phyloP scores from a whole-genome alignment of 2,329 filamentous ascomycete species.

The Claviceps spartinae region DNA sequence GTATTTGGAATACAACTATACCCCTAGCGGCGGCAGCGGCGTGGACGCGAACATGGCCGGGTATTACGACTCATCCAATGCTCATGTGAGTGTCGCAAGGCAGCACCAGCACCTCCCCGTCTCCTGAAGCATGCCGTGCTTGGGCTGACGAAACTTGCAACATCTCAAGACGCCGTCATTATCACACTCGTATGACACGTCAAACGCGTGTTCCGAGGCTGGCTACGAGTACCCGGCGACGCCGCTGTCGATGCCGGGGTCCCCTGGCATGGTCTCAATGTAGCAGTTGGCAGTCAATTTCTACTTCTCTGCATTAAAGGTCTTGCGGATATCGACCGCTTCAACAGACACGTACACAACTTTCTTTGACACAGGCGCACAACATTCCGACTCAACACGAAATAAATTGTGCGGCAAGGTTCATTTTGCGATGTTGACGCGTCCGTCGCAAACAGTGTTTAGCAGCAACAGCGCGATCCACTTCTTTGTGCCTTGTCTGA shows the following conservation, averaged over 20 bases:
- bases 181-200: slow-evolving; percentile 60
- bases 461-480: not conserved
- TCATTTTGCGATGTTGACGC: not conserved
- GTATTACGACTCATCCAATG: slow-evolving; percentile 53
- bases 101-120: slow-evolving; percentile 25
- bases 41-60: slow-evolving; percentile 49
- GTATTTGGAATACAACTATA: slow-evolving; percentile 54
- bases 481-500: not conserved
- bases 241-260: slow-evolving; percentile 59
- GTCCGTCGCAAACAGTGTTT: not conserved
- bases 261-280: slow-evolving; percentile 38
- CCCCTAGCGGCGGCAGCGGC: slow-evolving; percentile 50
- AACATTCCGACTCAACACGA: too few relatives aligned
- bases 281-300: slow-evolving; percentile 3
- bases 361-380: too few relatives aligned
- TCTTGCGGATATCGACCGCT: too few relatives aligned
- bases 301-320: not conserved
- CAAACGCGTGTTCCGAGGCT: slow-evolving; percentile 46
- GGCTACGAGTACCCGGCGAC: slow-evolving; percentile 55
- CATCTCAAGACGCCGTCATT: slow-evolving; percentile 57
- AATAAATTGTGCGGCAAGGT: too few relatives aligned
- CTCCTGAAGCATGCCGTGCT: slow-evolving; percentile 28
- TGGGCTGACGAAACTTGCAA: slow-evolving; percentile 28
- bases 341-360: not conserved
- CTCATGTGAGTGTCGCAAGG: slow-evolving; percentile 55